Conservation (phyloP, 2,329 filamentous ascomycete species). For the Nannizziopsis arthrosporioides region DNA sequence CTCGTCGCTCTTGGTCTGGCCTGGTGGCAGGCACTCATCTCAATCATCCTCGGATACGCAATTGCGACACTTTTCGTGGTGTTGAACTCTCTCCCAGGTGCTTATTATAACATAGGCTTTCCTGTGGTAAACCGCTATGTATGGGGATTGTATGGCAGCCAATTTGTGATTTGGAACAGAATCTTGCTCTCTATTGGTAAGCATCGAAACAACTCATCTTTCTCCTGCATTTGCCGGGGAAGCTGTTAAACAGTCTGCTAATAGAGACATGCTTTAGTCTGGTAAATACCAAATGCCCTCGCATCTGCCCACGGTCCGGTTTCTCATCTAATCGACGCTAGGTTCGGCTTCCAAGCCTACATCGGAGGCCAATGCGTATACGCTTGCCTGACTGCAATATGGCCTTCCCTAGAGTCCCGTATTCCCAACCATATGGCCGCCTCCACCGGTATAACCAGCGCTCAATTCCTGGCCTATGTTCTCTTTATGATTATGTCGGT, state of each 20-base stretch:
- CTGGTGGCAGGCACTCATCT: slow-evolving; percentile 26
- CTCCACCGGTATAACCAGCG: slow-evolving; percentile 25
- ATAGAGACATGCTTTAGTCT: slow-evolving; percentile 2
- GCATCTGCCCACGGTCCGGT: slow-evolving; percentile 23
- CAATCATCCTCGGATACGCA: slow-evolving; percentile 24
- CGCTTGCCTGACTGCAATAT: slow-evolving; percentile 14
- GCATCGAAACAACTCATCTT: background rate
- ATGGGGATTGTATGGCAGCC: slow-evolving; percentile 35
- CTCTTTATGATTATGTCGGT: slow-evolving; percentile 29
- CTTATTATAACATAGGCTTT: slow-evolving; percentile 36
- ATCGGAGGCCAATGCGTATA: slow-evolving; percentile 29
- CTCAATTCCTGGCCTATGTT: slow-evolving; percentile 27
- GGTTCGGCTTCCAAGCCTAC: slow-evolving; percentile 31
- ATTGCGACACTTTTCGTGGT: slow-evolving; percentile 31
- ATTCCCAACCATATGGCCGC: slow-evolving; percentile 27
- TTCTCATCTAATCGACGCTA: slow-evolving; percentile 18
- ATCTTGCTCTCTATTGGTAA: slow-evolving; percentile 31
- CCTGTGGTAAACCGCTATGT: slow-evolving; percentile 33
- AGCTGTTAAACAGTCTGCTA: no score
- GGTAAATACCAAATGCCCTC: background rate
- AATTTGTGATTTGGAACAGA: slow-evolving; percentile 31
- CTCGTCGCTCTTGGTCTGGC: slow-evolving; percentile 26
- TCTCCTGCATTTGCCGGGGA: background rate
- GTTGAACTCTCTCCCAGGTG: slow-evolving; percentile 29
- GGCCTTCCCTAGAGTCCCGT: slow-evolving; percentile 24